Conservation (phyloP, 176 grass and related monocot species). For the Avena atlantica region DNA sequence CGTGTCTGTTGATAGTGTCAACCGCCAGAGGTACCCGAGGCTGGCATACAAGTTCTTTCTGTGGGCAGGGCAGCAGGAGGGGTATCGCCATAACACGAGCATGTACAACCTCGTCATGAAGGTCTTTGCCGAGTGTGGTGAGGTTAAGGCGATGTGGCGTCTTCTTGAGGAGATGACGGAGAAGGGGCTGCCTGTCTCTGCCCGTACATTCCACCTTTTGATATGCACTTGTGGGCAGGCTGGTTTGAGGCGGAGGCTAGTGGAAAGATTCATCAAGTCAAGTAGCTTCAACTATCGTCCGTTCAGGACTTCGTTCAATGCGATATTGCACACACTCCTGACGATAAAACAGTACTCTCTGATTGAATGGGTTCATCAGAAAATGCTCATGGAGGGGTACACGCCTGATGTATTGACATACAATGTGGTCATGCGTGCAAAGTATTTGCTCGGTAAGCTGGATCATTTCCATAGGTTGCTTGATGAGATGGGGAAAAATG, state of each 20-base stretch:
- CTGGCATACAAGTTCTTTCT: slow-evolving; percentile 86
- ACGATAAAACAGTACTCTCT: slow-evolving; percentile 63
- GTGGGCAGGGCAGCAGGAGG: slow-evolving; percentile 77
- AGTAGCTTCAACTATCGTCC: slow-evolving; percentile 82
- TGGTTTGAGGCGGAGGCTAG: slow-evolving; percentile 70
- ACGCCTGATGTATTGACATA: slow-evolving; percentile 85
- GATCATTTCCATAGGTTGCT: slow-evolving; percentile 84
- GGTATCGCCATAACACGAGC: slow-evolving; percentile 58
- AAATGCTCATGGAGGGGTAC: slow-evolving; percentile 77
- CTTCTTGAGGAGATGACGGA: no score
- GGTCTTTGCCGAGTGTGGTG: slow-evolving; percentile 75
- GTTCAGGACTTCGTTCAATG: slow-evolving; percentile 81
- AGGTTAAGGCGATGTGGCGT: slow-evolving; percentile 83
- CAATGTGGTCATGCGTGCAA: slow-evolving; percentile 91
- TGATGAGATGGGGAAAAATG: slow-evolving; percentile 84
- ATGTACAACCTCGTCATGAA: slow-evolving; percentile 87
- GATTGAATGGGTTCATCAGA: slow-evolving; percentile 89
- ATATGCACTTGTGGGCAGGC: slow-evolving; percentile 69
- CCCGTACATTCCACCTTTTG: slow-evolving; percentile 31
- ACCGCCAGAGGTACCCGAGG: slow-evolving; percentile 63
- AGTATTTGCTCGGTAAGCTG: slow-evolving; percentile 88
- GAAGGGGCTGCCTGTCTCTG: slow-evolving; percentile 54
- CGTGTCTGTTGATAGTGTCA: slow-evolving; percentile 56
- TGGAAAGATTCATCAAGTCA: slow-evolving; percentile 81
- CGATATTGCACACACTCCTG: slow-evolving; percentile 71